Conservation (phyloP, 108 stramenopile genomes). For the Chaetoceros tenuissimus region DNA sequence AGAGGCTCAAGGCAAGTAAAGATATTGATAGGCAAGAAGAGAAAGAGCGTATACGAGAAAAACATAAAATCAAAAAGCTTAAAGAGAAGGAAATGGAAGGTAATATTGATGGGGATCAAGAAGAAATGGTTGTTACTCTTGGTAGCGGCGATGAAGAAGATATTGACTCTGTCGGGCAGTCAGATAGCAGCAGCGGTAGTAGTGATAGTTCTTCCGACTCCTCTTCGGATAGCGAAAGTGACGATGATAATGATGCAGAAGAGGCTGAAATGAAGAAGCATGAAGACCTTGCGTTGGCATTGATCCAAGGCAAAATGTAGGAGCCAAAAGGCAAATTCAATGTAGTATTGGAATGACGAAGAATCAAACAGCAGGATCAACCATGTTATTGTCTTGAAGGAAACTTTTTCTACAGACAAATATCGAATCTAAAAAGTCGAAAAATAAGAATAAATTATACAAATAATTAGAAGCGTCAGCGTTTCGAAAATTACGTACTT, state of each 20-base stretch:
- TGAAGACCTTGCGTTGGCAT: conserved; percentile 68
- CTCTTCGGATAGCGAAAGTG: conserved; percentile 8
- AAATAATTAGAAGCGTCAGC: too few relatives aligned
- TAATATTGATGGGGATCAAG: conserved; percentile 19
- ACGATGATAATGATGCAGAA: conserved; percentile 22
- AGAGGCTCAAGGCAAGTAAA: conserved; percentile 48
- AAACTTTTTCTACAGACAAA: too few relatives aligned
- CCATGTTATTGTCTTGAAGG: too few relatives aligned
- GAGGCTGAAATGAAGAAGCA: conserved; percentile 39
- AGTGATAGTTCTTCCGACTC: conserved; percentile 9
- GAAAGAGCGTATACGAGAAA: conserved; percentile 68
- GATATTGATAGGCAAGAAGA: conserved; percentile 68
- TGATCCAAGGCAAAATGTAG: conserved; percentile 40
- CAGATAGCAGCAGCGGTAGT: conserved; percentile 8
- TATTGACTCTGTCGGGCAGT: conserved; percentile 9
- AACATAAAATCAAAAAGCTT: conserved; percentile 62
- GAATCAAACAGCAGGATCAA: too few relatives aligned
- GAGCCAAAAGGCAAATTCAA: too few relatives aligned
- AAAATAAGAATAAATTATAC: too few relatives aligned
- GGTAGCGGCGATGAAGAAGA: conserved; percentile 9
- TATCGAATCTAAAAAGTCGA: too few relatives aligned
- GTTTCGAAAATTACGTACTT: too few relatives aligned
- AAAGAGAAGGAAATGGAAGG: conserved; percentile 44
- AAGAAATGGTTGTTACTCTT: conserved; percentile 19
- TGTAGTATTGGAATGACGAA: too few relatives aligned